Base-by-base conservation (phyloP, 768 basidiomycete genomes). In the Melanogaster broomeanus region DNA sequence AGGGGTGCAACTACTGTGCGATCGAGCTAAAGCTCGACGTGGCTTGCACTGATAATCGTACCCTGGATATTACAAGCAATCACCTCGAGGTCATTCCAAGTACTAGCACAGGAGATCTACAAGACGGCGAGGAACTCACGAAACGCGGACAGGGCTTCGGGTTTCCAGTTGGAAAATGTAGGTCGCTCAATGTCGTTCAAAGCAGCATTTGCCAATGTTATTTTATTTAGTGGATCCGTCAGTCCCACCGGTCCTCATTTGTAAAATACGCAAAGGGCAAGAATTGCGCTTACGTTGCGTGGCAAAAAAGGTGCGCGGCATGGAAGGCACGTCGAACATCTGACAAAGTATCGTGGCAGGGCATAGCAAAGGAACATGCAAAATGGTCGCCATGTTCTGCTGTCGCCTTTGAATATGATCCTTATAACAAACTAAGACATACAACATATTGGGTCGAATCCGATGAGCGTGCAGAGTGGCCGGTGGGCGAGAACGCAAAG, bases 351-450 rank as follows among this genome's bases (percentile, higher is more conserved):
- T 13, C 19, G 19, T 39, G 31, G n/a, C 62, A 98, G 96, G 96
- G 96, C 37, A 87, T 97, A 53, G 93, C 96, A 4, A 98, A 98
- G 76, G 93, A 97, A 67, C 97, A 99, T 65, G 94, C 97, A 12
- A 99, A 99, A 73, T 99, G 96, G 93, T 96, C 93, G 0, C 96
- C 97, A 12, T 90, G 94, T 53, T 90, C 93, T 2, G 93, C 97
- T 8, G 87, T 99, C 16, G 84, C 87, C 8, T 98, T 96, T 58
- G 97, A 99, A 73, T 99, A 99, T 57, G 97, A 99, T 70, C 97
- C 97, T 12, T 81, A 98, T 76, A 99, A 99, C 74, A 93, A 93
- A 69, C 77, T 99, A 28, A 84, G 94, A 47, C 97, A 99, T 71
- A 98, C 97, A 3, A 84, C 88, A 3, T 84, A 97, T 69, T 98